A percentile compares a stretch with the other conserved stretches of the same genome.
phyloP scores from a whole-genome alignment of 2,329 filamentous ascomycete genomes.

The Pestalotiopsis sp. region DNA sequence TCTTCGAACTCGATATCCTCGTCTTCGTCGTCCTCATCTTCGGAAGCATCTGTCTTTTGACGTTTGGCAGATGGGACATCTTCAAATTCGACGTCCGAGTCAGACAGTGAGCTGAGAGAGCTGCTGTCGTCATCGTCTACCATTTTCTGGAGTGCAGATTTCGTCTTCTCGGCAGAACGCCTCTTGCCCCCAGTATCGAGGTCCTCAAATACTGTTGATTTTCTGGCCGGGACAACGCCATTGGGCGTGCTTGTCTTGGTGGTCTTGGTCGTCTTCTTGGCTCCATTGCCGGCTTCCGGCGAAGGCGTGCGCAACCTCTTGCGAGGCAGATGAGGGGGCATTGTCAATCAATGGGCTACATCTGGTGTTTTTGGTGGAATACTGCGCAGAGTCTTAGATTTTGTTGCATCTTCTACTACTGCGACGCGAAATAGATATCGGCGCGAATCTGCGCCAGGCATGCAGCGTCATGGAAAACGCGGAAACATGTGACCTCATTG shows the following conservation, averaged over 20 bases:
- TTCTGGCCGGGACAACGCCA: constrained; percentile 42
- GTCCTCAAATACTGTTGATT: constrained; percentile 63
- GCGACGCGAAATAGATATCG: neutral
- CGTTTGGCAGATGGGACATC: constrained; percentile 46
- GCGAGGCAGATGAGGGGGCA: constrained; percentile 71
- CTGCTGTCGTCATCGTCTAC: constrained; percentile 47
- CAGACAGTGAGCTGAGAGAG: constrained; percentile 57
- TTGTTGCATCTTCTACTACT: neutral
- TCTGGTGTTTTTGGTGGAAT: neutral
- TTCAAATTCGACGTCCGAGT: constrained; percentile 63
- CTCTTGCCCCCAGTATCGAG: constrained; percentile 54
- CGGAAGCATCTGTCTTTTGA: constrained; percentile 36
- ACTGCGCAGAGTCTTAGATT: neutral
- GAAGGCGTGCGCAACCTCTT: constrained; percentile 63
- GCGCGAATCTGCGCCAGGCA: neutral
- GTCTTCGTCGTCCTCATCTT: constrained; percentile 44
- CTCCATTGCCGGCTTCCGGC: constrained; percentile 34
- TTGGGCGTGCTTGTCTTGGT: constrained; percentile 25
- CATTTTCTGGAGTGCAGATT: constrained; percentile 45
- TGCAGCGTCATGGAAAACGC: constrained; percentile 11
- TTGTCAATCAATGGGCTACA: constrained; percentile 33
- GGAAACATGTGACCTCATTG: constrained; percentile 15
- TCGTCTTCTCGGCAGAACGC: constrained; percentile 44
- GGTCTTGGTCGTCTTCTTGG: constrained; percentile 28
- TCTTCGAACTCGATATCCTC: constrained; percentile 68